Evolutionary conservation across 2,329 filamentous ascomycete genomes (phyloP).

Genomic region (Phialophora macrospora): DNA sequence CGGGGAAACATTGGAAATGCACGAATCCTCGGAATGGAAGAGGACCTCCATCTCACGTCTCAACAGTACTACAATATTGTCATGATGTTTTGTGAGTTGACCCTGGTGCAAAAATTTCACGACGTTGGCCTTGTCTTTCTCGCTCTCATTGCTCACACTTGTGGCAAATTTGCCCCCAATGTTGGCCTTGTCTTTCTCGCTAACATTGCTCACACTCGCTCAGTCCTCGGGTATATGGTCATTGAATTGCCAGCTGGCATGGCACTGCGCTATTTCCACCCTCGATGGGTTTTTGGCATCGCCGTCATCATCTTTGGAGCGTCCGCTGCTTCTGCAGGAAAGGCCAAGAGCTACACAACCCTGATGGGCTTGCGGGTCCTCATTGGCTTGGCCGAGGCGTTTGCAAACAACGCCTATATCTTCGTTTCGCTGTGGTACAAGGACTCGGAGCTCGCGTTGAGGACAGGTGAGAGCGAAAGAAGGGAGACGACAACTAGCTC

Average conservation of each 20-base stretch:
- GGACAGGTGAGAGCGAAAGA: slow-evolving; percentile 13
- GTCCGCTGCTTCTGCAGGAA: not conserved
- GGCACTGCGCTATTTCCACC: slow-evolving; percentile 4
- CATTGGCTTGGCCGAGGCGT: slow-evolving; percentile 20
- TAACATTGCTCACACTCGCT: not conserved
- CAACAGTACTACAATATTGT: slow-evolving; percentile 25
- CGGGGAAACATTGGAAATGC: slow-evolving; percentile 29
- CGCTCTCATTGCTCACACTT: not conserved
- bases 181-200: too few relatives aligned
- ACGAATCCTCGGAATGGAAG: slow-evolving; percentile 22
- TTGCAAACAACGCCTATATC: slow-evolving; percentile 15
- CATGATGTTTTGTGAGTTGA: slow-evolving; percentile 28
- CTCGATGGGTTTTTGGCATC: slow-evolving; percentile 3
- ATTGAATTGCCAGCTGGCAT: slow-evolving; percentile 19
- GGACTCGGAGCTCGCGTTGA: slow-evolving; percentile 11
- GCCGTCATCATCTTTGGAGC: slow-evolving; percentile 22
- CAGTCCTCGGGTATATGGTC: slow-evolving; percentile 28
- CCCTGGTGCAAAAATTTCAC: too few relatives aligned
- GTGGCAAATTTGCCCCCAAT: too few relatives aligned
- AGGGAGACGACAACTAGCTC: too few relatives aligned
- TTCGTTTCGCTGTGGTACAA: slow-evolving; percentile 23
- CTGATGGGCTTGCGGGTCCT: slow-evolving; percentile 23
- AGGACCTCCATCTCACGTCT: slow-evolving; percentile 21
- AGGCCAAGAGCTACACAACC: slow-evolving; percentile 5
- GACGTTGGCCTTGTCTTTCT: too few relatives aligned